Base-by-base conservation (phyloP, 306 rosid species). In the Pyrus betulifolia region DNA sequence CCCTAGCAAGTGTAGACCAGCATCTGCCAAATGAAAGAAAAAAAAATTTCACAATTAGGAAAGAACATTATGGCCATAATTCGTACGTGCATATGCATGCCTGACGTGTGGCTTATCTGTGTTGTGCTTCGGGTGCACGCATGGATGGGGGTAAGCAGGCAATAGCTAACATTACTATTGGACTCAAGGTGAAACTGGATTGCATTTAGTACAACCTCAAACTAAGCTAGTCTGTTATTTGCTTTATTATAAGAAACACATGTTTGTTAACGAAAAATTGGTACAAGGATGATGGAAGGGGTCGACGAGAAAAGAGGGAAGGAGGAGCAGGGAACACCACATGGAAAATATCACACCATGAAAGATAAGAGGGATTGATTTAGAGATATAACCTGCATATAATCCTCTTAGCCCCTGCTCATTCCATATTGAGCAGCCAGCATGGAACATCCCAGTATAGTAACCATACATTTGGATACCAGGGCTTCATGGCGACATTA, bases 1-100 rank as follows among this genome's bases (percentile, higher is more conserved):
- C 98, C 86, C 98, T 88, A 74, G 97, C 98, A 33, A 93, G 87
- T 19, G 98, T 93, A 62, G 95, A 89, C 87, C 91, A 87, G 68
- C 85, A 93, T 75, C 98, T 93, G 86, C 63, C 74, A 65, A 54
- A 85, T 61, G 51, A 77, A 87, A 72, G 62, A 80, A 74, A 82
- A 82, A 84, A 76, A 70, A 72, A 51, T 46, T 69, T 67, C 76
- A 54, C 73, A 52, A 25, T 67, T 66, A 66, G 62, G 62, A 19
- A 76, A 62, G 60, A 76, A 25, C 25, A 25, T 25, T 25, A 25
- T 25, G 25, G 25, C 25, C 25, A 25, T 25, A 25, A 25, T 25
- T 25, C 25, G 25, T 25, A 25, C 25, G 25, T 25, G 25, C 25
- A 25, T 25, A 25, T 25, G 25, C 25, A 25, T 25, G 71, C 51